These are phyloP conservation scores for Sclerotinia trifoliorum DNA, from an alignment of 2,329 filamentous ascomycete genomes.

Conservation along the genomic window DNA sequence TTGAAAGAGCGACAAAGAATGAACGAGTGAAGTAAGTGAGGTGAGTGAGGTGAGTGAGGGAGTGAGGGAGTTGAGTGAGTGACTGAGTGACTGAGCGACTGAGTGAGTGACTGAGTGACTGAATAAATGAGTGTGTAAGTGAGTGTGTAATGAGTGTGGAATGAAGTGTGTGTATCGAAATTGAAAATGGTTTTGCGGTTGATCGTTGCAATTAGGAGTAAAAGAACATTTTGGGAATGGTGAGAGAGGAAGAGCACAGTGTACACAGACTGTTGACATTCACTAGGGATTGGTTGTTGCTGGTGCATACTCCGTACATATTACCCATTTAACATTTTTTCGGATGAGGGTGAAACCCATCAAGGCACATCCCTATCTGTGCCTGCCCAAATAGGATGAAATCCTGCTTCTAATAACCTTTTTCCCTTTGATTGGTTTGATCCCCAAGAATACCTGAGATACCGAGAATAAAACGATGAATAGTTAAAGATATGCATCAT, in stretches of 20 bases:
- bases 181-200: background rate
- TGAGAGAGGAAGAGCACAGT: background rate
- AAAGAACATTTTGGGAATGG: conserved; percentile 4
- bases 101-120: background rate
- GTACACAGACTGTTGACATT: too few species aligned
- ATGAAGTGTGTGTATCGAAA: background rate
- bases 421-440: background rate
- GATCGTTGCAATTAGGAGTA: background rate
- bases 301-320: background rate
- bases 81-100: background rate
- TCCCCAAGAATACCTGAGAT: too few species aligned
- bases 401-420: background rate
- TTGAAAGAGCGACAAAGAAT: conserved; percentile 14
- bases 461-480: background rate
- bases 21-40: background rate
- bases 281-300: background rate
- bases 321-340: background rate
- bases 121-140: background rate
- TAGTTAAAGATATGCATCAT: background rate
- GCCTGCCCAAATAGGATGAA: background rate
- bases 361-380: conserved; percentile 13
- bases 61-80: background rate
- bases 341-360: conserved; percentile 12
- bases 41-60: background rate
- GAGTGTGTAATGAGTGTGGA: background rate